phyloP scores from a whole-genome alignment of 768 basidiomycete genomes.

The Rhodotorula toruloides region DNA sequence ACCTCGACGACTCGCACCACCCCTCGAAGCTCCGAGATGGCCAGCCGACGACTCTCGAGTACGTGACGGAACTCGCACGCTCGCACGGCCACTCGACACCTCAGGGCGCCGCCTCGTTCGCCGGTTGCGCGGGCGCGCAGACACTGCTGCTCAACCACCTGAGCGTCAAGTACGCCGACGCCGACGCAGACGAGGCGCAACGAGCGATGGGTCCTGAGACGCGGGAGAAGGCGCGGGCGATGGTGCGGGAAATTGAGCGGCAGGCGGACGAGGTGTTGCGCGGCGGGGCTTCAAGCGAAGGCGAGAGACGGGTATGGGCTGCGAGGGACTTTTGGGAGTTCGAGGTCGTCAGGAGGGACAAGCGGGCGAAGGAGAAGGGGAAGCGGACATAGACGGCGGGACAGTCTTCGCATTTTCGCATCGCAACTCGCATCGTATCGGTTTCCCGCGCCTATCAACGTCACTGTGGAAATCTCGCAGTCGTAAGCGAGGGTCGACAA shows the following conservation, averaged over 20 bases:
- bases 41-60: constrained; percentile 46
- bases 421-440: too few relatives aligned
- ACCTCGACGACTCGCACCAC: constrained; percentile 46
- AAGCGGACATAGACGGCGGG: background rate
- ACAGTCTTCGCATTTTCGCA: too few relatives aligned
- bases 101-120: constrained; percentile 63
- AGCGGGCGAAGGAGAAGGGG: background rate
- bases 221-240: constrained; percentile 12
- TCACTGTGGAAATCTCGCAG: too few relatives aligned
- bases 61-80: constrained; percentile 59
- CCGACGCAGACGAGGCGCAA: background rate
- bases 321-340: constrained; percentile 36
- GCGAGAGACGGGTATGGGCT: constrained; percentile 7
- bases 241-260: constrained; percentile 29
- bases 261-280: constrained; percentile 15
- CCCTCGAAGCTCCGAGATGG: constrained; percentile 4
- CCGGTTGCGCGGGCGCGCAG: constrained; percentile 58
- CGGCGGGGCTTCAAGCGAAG: background rate
- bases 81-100: constrained; percentile 73
- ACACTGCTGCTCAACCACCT: constrained; percentile 72
- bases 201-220: constrained; percentile 2
- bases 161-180: constrained; percentile 56
- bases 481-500: too few relatives aligned
- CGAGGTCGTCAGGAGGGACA: constrained; percentile 26
- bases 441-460: too few relatives aligned